Evolutionary conservation across 306 rosid species (phyloP).

Genomic region (Clitoria ternatea): DNA sequence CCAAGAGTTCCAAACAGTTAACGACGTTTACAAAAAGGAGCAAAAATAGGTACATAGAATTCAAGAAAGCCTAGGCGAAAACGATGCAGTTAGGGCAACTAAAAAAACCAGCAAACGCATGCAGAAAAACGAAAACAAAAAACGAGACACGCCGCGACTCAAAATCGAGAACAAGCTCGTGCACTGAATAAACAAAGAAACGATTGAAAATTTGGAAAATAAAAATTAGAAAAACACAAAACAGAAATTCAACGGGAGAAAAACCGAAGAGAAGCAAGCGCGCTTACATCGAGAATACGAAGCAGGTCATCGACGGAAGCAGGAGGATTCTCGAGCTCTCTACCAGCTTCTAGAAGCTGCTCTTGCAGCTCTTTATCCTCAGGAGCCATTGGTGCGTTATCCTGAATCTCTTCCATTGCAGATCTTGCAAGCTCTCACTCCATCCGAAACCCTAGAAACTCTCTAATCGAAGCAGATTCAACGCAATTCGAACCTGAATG

Average conservation of each 20-base stretch:
- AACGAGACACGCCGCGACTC: neutral
- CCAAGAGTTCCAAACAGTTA: neutral
- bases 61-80: neutral
- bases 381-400: constrained; percentile 52
- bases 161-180: neutral
- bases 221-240: neutral
- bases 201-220: neutral
- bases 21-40: neutral
- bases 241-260: neutral
- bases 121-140: constrained; percentile 15
- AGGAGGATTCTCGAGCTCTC: constrained; percentile 60
- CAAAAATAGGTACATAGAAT: neutral
- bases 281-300: constrained; percentile 66
- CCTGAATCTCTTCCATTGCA: constrained; percentile 10
- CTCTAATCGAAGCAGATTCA: constrained; percentile 21
- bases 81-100: neutral
- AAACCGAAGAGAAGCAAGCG: neutral
- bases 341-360: constrained; percentile 70
- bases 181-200: neutral
- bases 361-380: constrained; percentile 62
- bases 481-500: neutral
- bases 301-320: constrained; percentile 57
- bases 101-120: neutral
- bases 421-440: constrained; percentile 55
- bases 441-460: constrained; percentile 39